Base-by-base conservation (phyloP, 345 rosid species). In the Eucalyptus sideroxylon region DNA sequence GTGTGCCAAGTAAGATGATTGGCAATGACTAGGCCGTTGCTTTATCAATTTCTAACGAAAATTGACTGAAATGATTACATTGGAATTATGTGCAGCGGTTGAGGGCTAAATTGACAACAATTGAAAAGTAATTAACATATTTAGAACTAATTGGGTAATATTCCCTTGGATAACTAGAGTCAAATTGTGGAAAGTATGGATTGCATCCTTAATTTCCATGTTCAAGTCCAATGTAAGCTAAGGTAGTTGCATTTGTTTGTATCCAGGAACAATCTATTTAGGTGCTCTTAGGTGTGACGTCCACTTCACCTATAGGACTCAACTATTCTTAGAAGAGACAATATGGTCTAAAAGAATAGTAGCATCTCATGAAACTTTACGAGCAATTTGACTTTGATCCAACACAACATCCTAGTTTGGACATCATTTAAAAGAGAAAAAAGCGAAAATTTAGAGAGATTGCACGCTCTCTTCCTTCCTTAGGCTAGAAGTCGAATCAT, bases 71-170 rank as follows among this genome's bases (percentile, higher is more conserved):
- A 77, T 40, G 16, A 77, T 44, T 11, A 40, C 27, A 21, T 21
- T 11, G 47, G 27, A 21, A 77, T 40, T 23, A 0, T 0, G 0
- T 77, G 9, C 1, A 2, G 2, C 1, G 2, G 14, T 37, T 77
- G 26, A 21, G 9, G 30, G 13, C 26, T 72, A 34, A 69, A 34
- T 34, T 69, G 26, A 6, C 21, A 31, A 69, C 3, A 17, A 17
- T 34, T 34, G 13, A 69, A 69, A 16, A 34, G 0, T 16, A 69
- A 69, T 69, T 34, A 37, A 0, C 11, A 69, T 34, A 34, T 34
- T 69, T 17, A 31, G 11, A 8, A 31, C 45, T 21, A 2, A 77
- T 21, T 11, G 47, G 16, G 16, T 17, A 17, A 34, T 34, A 34
- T 72, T 72, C 44, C 82, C 9, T 17, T 72, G 23, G 26, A 72